These are phyloP conservation scores for Poa annua DNA, from an alignment of 176 grass and related monocot species.

Conservation along the genomic window DNA sequence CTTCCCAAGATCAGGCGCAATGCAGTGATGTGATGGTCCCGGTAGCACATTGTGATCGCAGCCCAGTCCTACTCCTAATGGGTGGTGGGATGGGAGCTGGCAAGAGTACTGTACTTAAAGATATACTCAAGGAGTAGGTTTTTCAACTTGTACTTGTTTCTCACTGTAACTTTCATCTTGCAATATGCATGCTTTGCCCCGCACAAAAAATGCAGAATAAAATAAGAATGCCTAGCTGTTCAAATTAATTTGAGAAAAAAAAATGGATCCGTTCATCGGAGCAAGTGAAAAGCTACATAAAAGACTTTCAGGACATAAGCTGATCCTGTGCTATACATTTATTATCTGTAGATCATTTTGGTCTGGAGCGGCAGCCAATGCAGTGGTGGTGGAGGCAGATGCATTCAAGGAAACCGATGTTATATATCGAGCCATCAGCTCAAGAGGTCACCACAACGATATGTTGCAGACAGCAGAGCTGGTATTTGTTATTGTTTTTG, in stretches of 20 bases:
- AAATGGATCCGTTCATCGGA: neutral
- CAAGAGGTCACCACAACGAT: slow-evolving; percentile 91
- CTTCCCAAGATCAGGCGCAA: slow-evolving; percentile 37
- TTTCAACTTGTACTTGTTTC: neutral
- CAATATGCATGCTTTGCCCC: neutral
- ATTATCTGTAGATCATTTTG: slow-evolving; percentile 70
- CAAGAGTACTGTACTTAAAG: slow-evolving; percentile 95
- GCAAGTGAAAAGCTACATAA: neutral
- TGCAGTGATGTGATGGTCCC: slow-evolving; percentile 86
- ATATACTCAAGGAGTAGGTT: slow-evolving; percentile 87
- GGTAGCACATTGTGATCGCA: slow-evolving; percentile 67
- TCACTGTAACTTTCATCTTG: neutral
- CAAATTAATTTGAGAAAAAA: neutral
- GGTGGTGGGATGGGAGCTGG: slow-evolving; percentile 96
- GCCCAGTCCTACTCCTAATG: slow-evolving; percentile 88
- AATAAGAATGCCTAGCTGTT: neutral
- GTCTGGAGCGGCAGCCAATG: slow-evolving; percentile 67
- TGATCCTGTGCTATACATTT: slow-evolving; percentile 27
- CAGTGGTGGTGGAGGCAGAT: slow-evolving; percentile 94
- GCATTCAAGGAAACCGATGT: slow-evolving; percentile 91
- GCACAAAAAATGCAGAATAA: neutral
- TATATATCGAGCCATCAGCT: slow-evolving; percentile 87
- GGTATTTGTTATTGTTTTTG: slow-evolving; percentile 44
- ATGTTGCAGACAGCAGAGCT: slow-evolving; percentile 90
- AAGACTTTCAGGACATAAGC: neutral